Base-by-base conservation (phyloP, 2,329 filamentous ascomycete genomes). In the Aspergillus awamori region DNA sequence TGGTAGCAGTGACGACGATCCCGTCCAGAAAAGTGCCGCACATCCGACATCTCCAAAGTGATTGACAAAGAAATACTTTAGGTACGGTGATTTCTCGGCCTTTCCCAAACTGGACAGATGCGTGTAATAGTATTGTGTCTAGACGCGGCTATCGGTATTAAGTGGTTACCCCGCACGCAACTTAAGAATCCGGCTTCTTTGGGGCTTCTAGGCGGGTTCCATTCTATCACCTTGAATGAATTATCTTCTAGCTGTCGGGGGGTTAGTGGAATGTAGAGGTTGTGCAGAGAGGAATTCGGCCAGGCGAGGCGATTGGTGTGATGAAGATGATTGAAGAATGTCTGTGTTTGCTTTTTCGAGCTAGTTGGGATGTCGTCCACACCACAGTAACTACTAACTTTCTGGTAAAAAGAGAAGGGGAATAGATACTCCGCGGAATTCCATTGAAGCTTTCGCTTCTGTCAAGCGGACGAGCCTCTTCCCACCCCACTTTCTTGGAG, bases 91-190 rank as follows among this genome's bases (percentile, higher is more conserved):
- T 7, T 24, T 30, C 24, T 30, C 24, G 45, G 24, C 2, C 11
- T 36, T 47, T 26, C 24, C 45, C 8, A 8, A 49, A 15, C 1
- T 49, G 45, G 45, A 8, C 17, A 15, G 24, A 10, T 43, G 39
- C 17, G 39, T 17, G 17, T 26, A 11, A 7, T 22, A 24, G 26
- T 24, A 2, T 4, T 5, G 47, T 51, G 47, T 51, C 47, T 30
- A 51, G 47, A 51, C 33, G 47, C 47, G 26, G 47, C 47, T 51
- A n/a, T 20, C 17, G 28, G n/a, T 51, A 10, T 30, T 30, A 30
- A 10, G 28, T 24, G 5, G 26, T 30, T 58, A 63, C 60, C 63
- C 60, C 60, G 58, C 55, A 65, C 55, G 33, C 11, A 36, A 36
- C 11, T 53, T 22, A 13, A 4, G 11, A 26, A 11, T 30, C 22